Conservation (phyloP, 345 rosid species). For the Salix exigua region DNA sequence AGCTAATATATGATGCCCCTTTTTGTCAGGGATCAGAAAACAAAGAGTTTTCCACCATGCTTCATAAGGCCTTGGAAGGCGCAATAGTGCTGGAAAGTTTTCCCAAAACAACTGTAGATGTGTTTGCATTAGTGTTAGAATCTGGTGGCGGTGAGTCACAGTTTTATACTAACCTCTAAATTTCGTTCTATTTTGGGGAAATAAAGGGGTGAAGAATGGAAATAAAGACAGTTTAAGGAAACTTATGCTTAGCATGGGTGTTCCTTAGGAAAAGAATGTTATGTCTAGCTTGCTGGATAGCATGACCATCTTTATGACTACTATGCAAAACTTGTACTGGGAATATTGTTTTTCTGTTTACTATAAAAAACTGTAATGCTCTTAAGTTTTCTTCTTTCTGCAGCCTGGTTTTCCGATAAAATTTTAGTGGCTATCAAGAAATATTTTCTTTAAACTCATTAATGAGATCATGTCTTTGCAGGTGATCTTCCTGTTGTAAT, state of each 20-base stretch:
- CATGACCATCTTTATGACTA: not conserved
- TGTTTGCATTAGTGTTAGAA: conserved; percentile 89
- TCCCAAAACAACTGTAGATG: conserved; percentile 94
- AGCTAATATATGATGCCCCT: conserved; percentile 9
- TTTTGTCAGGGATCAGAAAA: conserved; percentile 63
- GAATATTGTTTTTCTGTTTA: not conserved
- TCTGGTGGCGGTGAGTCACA: conserved; percentile 90
- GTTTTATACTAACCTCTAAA: conserved; percentile 1
- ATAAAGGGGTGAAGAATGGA: not conserved
- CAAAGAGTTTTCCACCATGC: conserved; percentile 78
- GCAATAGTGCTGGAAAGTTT: conserved; percentile 76
- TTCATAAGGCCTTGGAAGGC: conserved; percentile 91
- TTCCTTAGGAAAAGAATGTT: conserved; percentile 1
- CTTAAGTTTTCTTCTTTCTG: not conserved
- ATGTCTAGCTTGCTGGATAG: not conserved
- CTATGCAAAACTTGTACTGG: not conserved
- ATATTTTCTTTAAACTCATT: not conserved
- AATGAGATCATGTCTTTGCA: conserved; percentile 15
- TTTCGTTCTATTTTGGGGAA: not conserved
- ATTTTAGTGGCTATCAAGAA: not conserved
- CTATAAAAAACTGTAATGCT: not conserved
- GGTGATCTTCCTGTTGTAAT: conserved; percentile 89
- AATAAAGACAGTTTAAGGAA: not conserved
- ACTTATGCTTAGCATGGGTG: not conserved
- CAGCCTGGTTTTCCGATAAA: not conserved